These are phyloP conservation scores for Fusarium sp. DNA, from an alignment of 2,329 filamentous ascomycete genomes.

Conservation along the genomic window DNA sequence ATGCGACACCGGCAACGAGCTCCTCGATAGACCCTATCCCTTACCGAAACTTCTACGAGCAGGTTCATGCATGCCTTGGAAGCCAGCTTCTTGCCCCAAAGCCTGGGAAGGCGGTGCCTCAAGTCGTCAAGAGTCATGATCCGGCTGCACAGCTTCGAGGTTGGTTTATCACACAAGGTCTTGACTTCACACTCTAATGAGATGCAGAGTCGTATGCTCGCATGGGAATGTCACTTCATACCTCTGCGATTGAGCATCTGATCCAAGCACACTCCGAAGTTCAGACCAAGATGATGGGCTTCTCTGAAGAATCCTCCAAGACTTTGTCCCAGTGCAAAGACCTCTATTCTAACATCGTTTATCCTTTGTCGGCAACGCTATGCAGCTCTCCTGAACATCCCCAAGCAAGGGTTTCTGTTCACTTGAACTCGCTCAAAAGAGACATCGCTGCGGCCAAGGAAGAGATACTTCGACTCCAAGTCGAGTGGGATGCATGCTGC, in stretches of 20 bases:
- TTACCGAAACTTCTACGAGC: conserved; percentile 41
- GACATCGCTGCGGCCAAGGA: conserved; percentile 43
- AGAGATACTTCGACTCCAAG: conserved; percentile 41
- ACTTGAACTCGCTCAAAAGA: conserved; percentile 43
- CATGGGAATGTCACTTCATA: conserved; percentile 30
- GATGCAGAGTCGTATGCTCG: conserved; percentile 44
- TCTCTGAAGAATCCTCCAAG: conserved; percentile 37
- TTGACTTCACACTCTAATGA: background rate
- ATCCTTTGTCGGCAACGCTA: conserved; percentile 52
- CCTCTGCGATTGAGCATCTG: conserved; percentile 34
- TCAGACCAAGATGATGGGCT: conserved; percentile 35
- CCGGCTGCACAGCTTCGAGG: conserved; percentile 42
- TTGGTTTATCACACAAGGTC: background rate
- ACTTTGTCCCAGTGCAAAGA: conserved; percentile 33
- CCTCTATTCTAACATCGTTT: conserved; percentile 52
- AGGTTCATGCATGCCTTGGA: conserved; percentile 46
- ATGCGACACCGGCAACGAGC: conserved; percentile 24
- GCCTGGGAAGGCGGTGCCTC: background rate
- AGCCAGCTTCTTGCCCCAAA: background rate
- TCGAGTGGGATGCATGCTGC: conserved; percentile 49
- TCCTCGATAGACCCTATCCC: conserved; percentile 12
- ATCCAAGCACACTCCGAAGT: conserved; percentile 43
- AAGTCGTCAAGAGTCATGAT: background rate
- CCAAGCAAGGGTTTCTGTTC: conserved; percentile 46
- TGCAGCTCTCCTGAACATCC: conserved; percentile 47